Base-by-base conservation (phyloP, 768 basidiomycete genomes). In the Xanthoconium stramineum region DNA sequence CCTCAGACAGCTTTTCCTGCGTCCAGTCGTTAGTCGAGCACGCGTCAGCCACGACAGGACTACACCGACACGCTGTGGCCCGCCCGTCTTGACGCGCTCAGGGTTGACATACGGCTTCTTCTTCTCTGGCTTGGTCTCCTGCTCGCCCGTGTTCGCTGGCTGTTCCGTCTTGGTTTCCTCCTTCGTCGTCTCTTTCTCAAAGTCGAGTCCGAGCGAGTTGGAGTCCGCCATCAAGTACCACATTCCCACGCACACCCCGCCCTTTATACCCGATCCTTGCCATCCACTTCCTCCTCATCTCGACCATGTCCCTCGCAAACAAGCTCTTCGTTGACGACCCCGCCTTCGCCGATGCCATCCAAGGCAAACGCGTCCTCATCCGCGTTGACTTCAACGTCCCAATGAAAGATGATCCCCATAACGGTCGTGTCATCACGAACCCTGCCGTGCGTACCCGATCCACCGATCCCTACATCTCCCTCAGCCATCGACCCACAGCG, bases 321-420 rank as follows among this genome's bases (percentile, higher is more conserved):
- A 98, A 98, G 74, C 83, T 98, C 63, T 82, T 90, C 59, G 91
- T 98, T 75, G 89, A 86, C 59, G 96, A 98, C 75, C 78, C 96
- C 69, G 49, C 12, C 20, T 68, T 68, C 20, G 64, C 66, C 17
- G 28, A 52, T 24, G 83, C 88, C 64, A 85, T 98, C 80, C 84
- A 83, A 62, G 88, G 78, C 66, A 93, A 90, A 74, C 89, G 91
- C 61, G 91, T 94, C 64, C 88, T 96, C 69, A 91, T 96, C 69
- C 89, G 93, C 64, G 94, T 95, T 62, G 94, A 96, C 78, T 96
- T 96, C 79, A 96, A 96, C 71, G 94, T 96, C 57, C 94, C 94
- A 59, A 87, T 92, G 76, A 83, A 88, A 66, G 88, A 92, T 69
- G 54, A 58, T 32, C 53, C 65, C 1, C 84, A 85, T 56, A 87